Base-by-base conservation (phyloP, 1,139 yeast species). In the Pneumocystis canis region DNA sequence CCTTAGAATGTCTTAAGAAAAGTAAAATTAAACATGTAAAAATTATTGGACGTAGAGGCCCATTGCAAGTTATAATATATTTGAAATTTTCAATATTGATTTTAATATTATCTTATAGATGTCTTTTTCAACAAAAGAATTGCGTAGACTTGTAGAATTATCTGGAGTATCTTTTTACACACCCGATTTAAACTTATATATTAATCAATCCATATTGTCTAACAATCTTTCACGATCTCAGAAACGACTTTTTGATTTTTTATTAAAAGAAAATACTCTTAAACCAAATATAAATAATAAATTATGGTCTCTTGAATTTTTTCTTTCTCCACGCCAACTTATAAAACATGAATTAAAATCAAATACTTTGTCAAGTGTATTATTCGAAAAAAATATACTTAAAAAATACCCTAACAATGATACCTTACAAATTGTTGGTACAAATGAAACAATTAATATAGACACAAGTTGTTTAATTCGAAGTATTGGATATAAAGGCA, bases 41-140 rank as follows among this genome's bases (percentile, higher is more conserved):
- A 63, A 81, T 94, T 31, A 84, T 88, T 53, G 98, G 90, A 0
- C 80, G 99, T 68, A 79, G 97, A 70, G 97, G 97, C 0, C 76
- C 89, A 33, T 66, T 75, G 31, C 77, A 74, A 59, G 53, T 47
- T 32, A 14, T 20, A 20, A 32, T 6, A 60, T 40, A 5, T 5
- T 1, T 53, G 11, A 9, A 20, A 16, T 25, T 31, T 31, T 33
- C 28, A 31, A 30, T 32, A 41, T 32, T 20, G 1, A n/a, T 25
- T 33, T 39, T 30, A 6, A 47, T 47, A 16, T 25, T 56, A 32
- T 59, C 71, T 82, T 59, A 25, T 86, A 87, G 69, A 85, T 95
- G 58, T 95, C 96, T 20, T 92, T 90, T 73, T 86, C 97, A 2
- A 90, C 89, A 69, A 92, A 89, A 71, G 99, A 92, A 73, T 78